Evolutionary conservation across 1,139 yeast species (phyloP), one percentile per base, ranked within the genome.

Genomic region (Sugiyamaella novakii): DNA sequence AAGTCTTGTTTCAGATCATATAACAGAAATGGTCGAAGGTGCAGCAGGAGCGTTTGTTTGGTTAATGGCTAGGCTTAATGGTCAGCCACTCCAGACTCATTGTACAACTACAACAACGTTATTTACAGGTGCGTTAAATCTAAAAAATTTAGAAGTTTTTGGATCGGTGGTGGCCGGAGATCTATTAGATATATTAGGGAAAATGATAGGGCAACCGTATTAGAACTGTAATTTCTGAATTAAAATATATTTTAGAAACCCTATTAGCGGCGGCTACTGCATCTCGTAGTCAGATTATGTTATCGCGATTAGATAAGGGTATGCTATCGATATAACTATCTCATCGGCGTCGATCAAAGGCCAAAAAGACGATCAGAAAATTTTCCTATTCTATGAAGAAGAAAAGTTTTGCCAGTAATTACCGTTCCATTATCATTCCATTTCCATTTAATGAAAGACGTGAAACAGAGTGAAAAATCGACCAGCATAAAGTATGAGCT

Each of bases 1-100:
- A 33, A 44, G 47, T 30, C 52, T 57, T 7, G 49, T 40, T 4
- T 46, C 53, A 12, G 55, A 48, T 27, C 61, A 58, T 36, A 36
- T 46, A 14, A 51, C 48, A 5, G 47, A 47, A 10, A 48, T 33
- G 11, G 31, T 21, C 2, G 45, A 28, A 6, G 61, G 59, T 15
- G 43, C 31, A 4, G 49, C 43, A 3, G 43, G 37, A 15, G 60
- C 60, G 3, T 28, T 56, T 3, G 45, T 43, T 8, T 58, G 57
- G 57, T 34, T 59, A 17, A 31, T 28, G n/a, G 35, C 27, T 21
- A 15, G 43, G 27, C 35, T 39, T 14, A 18, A 39, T 14, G 28
- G 24, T 3, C 10, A 4, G 15, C 35, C 43, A 6, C 6, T 6
- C 12, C 35, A 21, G 17, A n/a, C 25, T 21, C 27, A n/a, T 6